Conservation (phyloP, 257 asterid genomes). For the Haberlea rhodopensis region DNA sequence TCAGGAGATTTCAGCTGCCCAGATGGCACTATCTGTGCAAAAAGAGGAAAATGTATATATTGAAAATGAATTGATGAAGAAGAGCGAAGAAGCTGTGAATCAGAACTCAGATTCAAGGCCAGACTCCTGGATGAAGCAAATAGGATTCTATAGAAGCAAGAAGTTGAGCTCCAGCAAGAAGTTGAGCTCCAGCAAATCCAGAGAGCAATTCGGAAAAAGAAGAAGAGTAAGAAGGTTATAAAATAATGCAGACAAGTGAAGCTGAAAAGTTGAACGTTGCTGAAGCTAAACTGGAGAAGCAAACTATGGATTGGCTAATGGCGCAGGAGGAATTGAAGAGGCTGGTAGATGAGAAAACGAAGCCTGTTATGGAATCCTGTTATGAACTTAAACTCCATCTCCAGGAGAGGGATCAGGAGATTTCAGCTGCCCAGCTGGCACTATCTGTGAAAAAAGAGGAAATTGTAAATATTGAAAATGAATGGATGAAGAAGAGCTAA, state of each 20-base stretch:
- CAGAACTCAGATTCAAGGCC: slow-evolving; percentile 58
- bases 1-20: slow-evolving; percentile 50
- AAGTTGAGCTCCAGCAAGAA: too few relatives aligned
- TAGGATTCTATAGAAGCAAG: slow-evolving; percentile 60
- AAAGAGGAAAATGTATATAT: slow-evolving; percentile 56
- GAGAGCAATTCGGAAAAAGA: slow-evolving; percentile 55
- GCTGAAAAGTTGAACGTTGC: slow-evolving; percentile 50
- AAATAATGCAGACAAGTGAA: slow-evolving; percentile 42
- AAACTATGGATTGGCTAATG: slow-evolving; percentile 71
- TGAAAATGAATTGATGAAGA: slow-evolving; percentile 46
- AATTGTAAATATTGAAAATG: slow-evolving; percentile 48
- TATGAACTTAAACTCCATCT: too few relatives aligned
- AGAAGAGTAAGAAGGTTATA: slow-evolving; percentile 46
- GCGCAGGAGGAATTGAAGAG: slow-evolving; percentile 63
- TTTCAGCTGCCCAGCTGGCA: slow-evolving; percentile 43
- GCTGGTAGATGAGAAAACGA: slow-evolving; percentile 53
- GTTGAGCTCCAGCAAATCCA: slow-evolving; percentile 58
- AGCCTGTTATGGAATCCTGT: slow-evolving; percentile 40
- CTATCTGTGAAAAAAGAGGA: slow-evolving; percentile 58
- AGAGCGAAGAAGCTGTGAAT: slow-evolving; percentile 59
- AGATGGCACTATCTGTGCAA: slow-evolving; percentile 44
- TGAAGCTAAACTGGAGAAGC: slow-evolving; percentile 69
- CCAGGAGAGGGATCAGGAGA: slow-evolving; percentile 55
- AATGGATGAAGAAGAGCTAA: slow-evolving; percentile 52
- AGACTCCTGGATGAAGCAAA: slow-evolving; percentile 62